Evolutionary conservation across 495 filamentous ascomycete species (phyloP), one percentile per base, ranked within the genome.

Genomic region (Acidiella bohemica): DNA sequence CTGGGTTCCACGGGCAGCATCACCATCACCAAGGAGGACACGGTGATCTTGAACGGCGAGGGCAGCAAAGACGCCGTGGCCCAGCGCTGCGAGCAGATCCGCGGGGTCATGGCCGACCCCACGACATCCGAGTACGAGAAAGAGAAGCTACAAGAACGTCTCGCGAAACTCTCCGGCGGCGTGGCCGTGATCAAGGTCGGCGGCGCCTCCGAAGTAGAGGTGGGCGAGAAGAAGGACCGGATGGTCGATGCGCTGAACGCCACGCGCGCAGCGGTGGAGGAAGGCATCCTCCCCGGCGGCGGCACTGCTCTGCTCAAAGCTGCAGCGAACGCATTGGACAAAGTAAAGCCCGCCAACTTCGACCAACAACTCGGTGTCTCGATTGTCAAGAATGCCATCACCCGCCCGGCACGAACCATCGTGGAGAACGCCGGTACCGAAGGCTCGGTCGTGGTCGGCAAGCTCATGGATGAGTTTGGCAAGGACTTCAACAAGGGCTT

Each of bases 11-110:
- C 87, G 49, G 90, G 90, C 50, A 84, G 88, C 43, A 95, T 97
- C 71, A 94, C 90, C 59, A 96, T 97, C 67, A 97, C 92, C 55
- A 97, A 97, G 75, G 90, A 97, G 66, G 90, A 97, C 64, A 97
- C 90, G 56, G 95, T 97, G 64, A 78, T 97, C 59, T 76, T 97
- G 43, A 97, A 97, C 65, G 90, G 90, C 36, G 90, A 96, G 56
- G 90, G 90, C 42, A 81, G 67, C 75, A 96, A 96, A 72, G 90
- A 97, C 58, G 63, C 72, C 39, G 90, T 97, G 56, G 68, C 81
- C 47, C 85, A 95, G 69, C 81, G 90, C 56, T 96, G 88, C 66
- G 90, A 97, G 66, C 90, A 96, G 68, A 97, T 97, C 68, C 88
- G 90, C 55, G 86, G 85, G 49, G 85, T 93, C 64, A 94, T 95